Evolutionary conservation across 345 rosid genomes (phyloP), one percentile per base, ranked within the genome.

Genomic region (Syzygium jambos): DNA sequence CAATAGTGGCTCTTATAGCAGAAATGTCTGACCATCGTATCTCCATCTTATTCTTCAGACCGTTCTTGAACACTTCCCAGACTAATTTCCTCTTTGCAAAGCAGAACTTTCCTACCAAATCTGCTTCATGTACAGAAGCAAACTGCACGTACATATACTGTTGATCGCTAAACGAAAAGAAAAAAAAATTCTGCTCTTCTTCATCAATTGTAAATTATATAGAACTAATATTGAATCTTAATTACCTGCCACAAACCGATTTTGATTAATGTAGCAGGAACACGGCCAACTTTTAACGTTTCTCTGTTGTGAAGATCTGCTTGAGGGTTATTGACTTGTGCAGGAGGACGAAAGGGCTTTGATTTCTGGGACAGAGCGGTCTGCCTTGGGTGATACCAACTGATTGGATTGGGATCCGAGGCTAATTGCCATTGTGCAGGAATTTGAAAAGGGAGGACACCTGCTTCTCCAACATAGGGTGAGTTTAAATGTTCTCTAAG

Each of bases 101-200:
- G 83, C 94, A 94, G 46, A 93, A 90, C 88, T 96, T 96, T 2
- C 93, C 96, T 78, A 91, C 92, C 86, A 95, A 84, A 51, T 94
- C 95, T 22, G 90, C 90, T 85, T 93, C 93, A 61, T 92, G 34
- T 16, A 0, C 80, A 2, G 93, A 30, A 4, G 55, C 87, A 82
- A 90, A 92, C 95, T 94, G 89, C 86, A 83, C 78, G 27, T 23
- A 7, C 21, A 61, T 22, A 11, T 77, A 46, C 5, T 25, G 6
- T 19, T 13, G 34, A 51, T 52, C 13, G 11, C 41, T 53, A 6
- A 61, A 46, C 29, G 27, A 4, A 49, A 61, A 51, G 27, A 12
- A 83, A 87, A 51, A 34, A 25, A 77, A 78, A 80, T 38, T 65
- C 78, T n/a, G 7, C 25, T 21, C n/a, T 46, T 25, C 65, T 10